Evolutionary conservation across 192 early-diverging fungal genomes (phyloP).

Genomic region (Haplosporangium gracile): DNA sequence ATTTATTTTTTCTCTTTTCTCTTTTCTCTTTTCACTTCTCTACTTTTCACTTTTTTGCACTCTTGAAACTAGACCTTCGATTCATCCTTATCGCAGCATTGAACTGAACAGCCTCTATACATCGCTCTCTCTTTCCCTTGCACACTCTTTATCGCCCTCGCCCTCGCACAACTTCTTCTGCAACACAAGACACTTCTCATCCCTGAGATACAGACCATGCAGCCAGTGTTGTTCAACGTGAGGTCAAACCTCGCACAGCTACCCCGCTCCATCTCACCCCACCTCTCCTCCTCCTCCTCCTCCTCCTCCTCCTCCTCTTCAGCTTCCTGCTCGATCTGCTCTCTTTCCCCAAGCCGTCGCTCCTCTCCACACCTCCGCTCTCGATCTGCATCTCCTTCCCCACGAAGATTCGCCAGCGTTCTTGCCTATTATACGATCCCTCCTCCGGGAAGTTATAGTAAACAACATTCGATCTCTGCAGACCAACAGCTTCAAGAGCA

Average conservation of each 20-base stretch:
- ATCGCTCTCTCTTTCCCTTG: neutral
- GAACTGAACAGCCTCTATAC: no score
- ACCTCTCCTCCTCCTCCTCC: conserved; percentile 26
- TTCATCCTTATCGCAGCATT: no score
- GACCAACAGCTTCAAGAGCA: conserved; percentile 8
- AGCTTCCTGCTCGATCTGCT: conserved; percentile 29
- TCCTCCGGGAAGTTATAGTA: conserved; percentile 9
- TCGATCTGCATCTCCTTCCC: conserved; percentile 41
- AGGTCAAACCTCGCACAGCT: conserved; percentile 31
- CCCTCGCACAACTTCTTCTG: no score
- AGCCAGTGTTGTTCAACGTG: conserved; percentile 28
- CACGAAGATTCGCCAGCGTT: conserved; percentile 44
- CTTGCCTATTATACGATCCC: conserved; percentile 40
- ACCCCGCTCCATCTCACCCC: conserved; percentile 42
- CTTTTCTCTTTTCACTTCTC: neutral
- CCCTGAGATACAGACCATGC: conserved; percentile 6
- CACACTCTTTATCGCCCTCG: no score
- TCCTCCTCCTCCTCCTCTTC: conserved; percentile 28
- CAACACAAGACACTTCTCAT: neutral
- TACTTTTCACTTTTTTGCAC: neutral
- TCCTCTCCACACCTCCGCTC: conserved; percentile 32
- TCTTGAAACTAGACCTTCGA: neutral
- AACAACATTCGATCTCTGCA: neutral
- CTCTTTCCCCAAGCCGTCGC: conserved; percentile 38
- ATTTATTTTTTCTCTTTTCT: no score